A percentile compares a stretch with the other conserved stretches of the same genome.
Evolutionary conservation across 176 grass and related monocot genomes (phyloP).

Genomic region (Cymbopogon citratus): DNA sequence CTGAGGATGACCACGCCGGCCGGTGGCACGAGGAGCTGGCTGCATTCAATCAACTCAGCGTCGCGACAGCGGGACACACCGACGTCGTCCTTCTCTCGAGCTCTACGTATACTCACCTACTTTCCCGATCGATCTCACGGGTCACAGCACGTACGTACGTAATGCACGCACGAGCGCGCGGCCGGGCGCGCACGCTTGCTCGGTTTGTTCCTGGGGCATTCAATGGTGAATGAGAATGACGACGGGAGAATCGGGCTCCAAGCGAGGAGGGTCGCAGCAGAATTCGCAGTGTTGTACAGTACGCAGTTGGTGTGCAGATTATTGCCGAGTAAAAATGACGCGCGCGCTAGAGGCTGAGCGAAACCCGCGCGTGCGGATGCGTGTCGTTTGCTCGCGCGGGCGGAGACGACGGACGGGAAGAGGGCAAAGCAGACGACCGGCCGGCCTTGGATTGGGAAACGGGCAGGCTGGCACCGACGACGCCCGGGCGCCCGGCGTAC

Average conservation of each 20-base stretch:
- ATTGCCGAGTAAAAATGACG: constrained; percentile 18
- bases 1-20: too few relatives aligned
- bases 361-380: constrained; percentile 4
- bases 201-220: not conserved
- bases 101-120: too few relatives aligned
- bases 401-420: not conserved
- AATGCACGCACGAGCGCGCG: not conserved
- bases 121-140: not conserved
- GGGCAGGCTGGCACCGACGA: not conserved
- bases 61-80: too few relatives aligned
- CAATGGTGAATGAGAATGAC: not conserved
- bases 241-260: not conserved
- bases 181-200: not conserved
- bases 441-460: not conserved
- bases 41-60: too few relatives aligned
- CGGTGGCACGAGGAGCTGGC: too few relatives aligned
- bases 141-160: too few relatives aligned
- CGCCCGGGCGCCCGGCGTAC: not conserved
- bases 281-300: too few relatives aligned
- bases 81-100: too few relatives aligned
- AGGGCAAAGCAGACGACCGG: too few relatives aligned
- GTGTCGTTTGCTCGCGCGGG: constrained; percentile 16
- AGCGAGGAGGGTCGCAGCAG: not conserved
- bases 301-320: not conserved
- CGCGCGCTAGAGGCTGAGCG: too few relatives aligned